These are phyloP conservation scores for Thuja plicata DNA, from an alignment of 83 land plant genomes.

Conservation along the genomic window DNA sequence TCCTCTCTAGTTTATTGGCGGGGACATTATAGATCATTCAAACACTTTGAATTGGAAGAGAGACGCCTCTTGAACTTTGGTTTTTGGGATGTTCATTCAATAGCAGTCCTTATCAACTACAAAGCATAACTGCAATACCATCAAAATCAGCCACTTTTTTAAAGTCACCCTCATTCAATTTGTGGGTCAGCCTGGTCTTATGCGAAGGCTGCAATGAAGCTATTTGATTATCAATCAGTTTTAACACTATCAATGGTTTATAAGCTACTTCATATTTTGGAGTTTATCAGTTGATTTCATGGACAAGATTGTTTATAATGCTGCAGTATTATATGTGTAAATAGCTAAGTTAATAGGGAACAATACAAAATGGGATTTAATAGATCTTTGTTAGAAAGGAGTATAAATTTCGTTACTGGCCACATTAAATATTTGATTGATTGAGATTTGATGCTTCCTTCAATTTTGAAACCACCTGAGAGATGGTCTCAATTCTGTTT, in stretches of 20 bases:
- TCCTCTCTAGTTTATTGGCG: too few species aligned
- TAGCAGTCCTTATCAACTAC: too few species aligned
- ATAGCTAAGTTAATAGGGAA: background rate
- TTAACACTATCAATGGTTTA: background rate
- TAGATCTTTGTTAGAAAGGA: background rate
- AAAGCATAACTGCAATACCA: too few species aligned
- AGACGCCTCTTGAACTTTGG: too few species aligned
- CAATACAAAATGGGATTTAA: background rate
- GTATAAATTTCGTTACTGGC: background rate
- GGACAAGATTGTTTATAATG: background rate
- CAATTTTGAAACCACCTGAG: background rate
- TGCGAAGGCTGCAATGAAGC: background rate
- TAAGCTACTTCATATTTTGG: background rate
- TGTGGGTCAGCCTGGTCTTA: background rate
- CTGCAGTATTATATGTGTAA: constrained; percentile 6
- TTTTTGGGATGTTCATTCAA: too few species aligned
- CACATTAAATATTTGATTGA: background rate
- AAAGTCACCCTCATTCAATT: too few species aligned
- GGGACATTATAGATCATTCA: too few species aligned
- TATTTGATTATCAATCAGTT: constrained; percentile 1
- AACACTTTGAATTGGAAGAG: too few species aligned
- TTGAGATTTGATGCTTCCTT: background rate
- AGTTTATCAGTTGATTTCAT: background rate
- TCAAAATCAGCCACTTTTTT: too few species aligned
- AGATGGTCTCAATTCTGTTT: background rate